A percentile compares a stretch with the other conserved stretches of the same genome.
phyloP scores from a whole-genome alignment of 768 basidiomycete species.

The Tylopilus sp. region DNA sequence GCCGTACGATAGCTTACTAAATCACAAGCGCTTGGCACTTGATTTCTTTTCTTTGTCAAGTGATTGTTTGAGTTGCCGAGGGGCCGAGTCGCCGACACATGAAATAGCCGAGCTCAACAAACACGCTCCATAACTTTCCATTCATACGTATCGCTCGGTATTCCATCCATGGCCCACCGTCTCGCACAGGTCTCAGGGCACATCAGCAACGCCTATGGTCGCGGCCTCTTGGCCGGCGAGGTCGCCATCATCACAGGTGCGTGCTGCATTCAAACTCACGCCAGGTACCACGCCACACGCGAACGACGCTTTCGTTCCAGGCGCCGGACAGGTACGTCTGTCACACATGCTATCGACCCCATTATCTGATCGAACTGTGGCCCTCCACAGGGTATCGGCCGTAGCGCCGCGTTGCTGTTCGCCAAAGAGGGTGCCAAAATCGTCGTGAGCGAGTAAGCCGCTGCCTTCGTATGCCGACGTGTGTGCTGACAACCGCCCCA shows the following conservation, averaged over 20 bases:
- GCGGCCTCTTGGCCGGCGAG: conserved; percentile 68
- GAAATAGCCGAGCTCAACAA: too few species aligned
- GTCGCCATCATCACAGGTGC: conserved; percentile 85
- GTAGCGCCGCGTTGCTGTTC: conserved; percentile 69
- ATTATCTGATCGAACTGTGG: neutral
- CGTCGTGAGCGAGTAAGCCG: conserved; percentile 72
- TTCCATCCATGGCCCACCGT: conserved; percentile 45
- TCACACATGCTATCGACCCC: neutral
- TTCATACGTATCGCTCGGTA: too few species aligned
- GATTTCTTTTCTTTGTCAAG: too few species aligned
- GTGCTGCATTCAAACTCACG: conserved; percentile 21
- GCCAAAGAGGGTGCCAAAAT: conserved; percentile 85
- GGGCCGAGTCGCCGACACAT: too few species aligned
- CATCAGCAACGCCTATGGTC: conserved; percentile 45
- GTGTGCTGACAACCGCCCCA: conserved; percentile 22
- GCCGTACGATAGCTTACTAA: too few species aligned
- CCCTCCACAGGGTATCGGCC: conserved; percentile 67
- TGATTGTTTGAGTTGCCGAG: too few species aligned
- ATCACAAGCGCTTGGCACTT: too few species aligned
- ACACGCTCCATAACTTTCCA: too few species aligned
- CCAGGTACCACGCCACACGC: neutral
- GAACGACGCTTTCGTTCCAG: conserved; percentile 30
- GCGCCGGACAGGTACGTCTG: conserved; percentile 67
- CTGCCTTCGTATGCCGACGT: neutral
- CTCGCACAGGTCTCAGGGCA: conserved; percentile 72